phyloP scores from a whole-genome alignment of 2,329 filamentous ascomycete species.

The Capronia coronata region DNA sequence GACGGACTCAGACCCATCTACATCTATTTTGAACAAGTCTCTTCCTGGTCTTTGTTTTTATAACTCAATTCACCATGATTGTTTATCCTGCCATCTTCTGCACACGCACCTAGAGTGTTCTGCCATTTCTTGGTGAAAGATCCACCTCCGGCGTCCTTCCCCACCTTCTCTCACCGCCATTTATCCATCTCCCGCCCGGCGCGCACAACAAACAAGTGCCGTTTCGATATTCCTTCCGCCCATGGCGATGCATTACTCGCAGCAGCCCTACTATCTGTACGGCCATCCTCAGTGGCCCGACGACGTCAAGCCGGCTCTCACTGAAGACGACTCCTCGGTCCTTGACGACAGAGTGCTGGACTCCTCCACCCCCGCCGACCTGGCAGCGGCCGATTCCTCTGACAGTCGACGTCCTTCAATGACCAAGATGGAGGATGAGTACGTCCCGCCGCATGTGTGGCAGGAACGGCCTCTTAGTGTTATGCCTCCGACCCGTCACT shows the following conservation, averaged over 20 bases:
- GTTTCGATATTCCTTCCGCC: slow-evolving; percentile 8
- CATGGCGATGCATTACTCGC: slow-evolving; percentile 38
- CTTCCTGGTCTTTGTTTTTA: slow-evolving; percentile 8
- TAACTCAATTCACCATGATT: neutral
- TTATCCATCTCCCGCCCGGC: slow-evolving; percentile 15
- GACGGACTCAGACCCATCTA: slow-evolving; percentile 7
- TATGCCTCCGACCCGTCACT: slow-evolving; percentile 37
- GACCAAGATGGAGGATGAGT: slow-evolving; percentile 46
- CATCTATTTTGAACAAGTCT: slow-evolving; percentile 12
- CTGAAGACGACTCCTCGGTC: slow-evolving; percentile 47
- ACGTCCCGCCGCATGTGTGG: slow-evolving; percentile 48
- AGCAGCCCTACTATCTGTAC: slow-evolving; percentile 39
- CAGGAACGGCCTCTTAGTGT: slow-evolving; percentile 43
- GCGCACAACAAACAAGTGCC: slow-evolving; percentile 15
- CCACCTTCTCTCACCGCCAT: slow-evolving; percentile 22
- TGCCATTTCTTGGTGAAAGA: slow-evolving; percentile 1
- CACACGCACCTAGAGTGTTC: neutral
- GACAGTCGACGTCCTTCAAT: slow-evolving; percentile 42
- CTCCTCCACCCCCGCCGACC: slow-evolving; percentile 43
- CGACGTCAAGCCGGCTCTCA: slow-evolving; percentile 38
- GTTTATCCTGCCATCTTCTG: neutral
- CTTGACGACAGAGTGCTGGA: slow-evolving; percentile 48
- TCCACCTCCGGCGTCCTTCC: slow-evolving; percentile 14
- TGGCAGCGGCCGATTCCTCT: slow-evolving; percentile 36
- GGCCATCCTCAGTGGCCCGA: slow-evolving; percentile 39